Conservation (phyloP, 345 rosid species). For the Citrus hindsii region DNA sequence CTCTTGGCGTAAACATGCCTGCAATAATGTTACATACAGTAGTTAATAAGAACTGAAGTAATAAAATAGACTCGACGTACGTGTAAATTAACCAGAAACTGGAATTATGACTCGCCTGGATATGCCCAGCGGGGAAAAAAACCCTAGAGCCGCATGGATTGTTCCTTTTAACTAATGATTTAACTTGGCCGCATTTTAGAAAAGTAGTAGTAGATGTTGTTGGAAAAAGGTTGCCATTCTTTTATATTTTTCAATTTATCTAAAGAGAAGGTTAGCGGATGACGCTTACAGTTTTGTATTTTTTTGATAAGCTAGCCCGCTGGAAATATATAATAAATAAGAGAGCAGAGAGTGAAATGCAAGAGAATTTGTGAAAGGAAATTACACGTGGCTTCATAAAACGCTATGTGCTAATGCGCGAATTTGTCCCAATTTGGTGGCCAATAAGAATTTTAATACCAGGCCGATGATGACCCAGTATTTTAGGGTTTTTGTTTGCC, state of each 20-base stretch:
- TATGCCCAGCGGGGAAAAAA: slow-evolving; percentile 16
- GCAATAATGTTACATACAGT: no score
- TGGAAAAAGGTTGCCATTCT: slow-evolving; percentile 20
- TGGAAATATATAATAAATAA: background rate
- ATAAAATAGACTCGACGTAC: background rate
- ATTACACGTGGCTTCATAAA: background rate
- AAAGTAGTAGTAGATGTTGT: background rate
- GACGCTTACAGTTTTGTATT: background rate
- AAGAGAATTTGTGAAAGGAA: background rate
- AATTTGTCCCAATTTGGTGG: background rate
- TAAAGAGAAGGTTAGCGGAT: background rate
- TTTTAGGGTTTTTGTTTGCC: background rate
- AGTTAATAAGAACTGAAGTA: background rate
- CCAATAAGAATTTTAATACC: background rate
- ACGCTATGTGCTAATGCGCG: background rate
- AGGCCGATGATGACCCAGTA: slow-evolving; percentile 1
- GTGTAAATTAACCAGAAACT: background rate
- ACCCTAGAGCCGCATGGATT: slow-evolving; percentile 20
- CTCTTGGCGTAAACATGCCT: slow-evolving; percentile 7
- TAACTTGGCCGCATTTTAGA: slow-evolving; percentile 8
- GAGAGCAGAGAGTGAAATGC: background rate
- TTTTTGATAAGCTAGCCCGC: no score
- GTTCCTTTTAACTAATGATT: background rate
- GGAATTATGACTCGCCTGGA: slow-evolving; percentile 15
- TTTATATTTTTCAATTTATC: background rate